Evolutionary conservation across 73 alveolate species (phyloP), one percentile per base, ranked within the genome.

Genomic region (Uronychia binucleata): DNA sequence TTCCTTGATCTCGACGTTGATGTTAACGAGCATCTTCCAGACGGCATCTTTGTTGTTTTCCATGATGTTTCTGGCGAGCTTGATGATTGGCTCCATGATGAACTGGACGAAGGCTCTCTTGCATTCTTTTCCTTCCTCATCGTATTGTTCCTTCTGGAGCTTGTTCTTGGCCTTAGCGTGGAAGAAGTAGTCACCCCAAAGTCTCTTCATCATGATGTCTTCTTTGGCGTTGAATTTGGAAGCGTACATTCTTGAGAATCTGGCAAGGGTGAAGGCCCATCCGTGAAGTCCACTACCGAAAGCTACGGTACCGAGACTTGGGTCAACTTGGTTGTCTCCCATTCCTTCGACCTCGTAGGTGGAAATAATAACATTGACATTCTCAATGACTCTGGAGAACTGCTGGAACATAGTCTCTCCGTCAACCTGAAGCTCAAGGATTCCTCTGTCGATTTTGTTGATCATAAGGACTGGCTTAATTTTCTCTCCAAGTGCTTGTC

Each of bases 161-260:
- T 99, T 97, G 82, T 95, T 96, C 98, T 98, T 98, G 84, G 93
- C 95, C 88, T 94, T 97, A 81, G 98, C 98, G 88, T 98, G 98
- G 93, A 94, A 98, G 97, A 89, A 98, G 96, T 97, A 95, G 87
- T 98, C 99, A 28, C 99, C 99, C 99, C 99, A 98, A 80, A 98
- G 93, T 86, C 93, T 97, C 87, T 90, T 81, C 98, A 93, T 90
- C 97, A 98, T 93, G 94, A 93, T 97, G 67, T 92, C 95, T 93
- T 88, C 87, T 86, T 97, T 99, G 77, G 95, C 97, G 77, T 92
- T 92, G 94, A 97, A 95, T 91, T 97, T 97, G 77, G 75, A 83
- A 33, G 99, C 93, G 88, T 96, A 97, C 91, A 97, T 94, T 80
- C 95, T 94, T 86, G 99, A 99, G 96, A 98, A 98, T 88, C 96